Conservation (phyloP, 768 basidiomycete species). For the Crepidotus variabilis region DNA sequence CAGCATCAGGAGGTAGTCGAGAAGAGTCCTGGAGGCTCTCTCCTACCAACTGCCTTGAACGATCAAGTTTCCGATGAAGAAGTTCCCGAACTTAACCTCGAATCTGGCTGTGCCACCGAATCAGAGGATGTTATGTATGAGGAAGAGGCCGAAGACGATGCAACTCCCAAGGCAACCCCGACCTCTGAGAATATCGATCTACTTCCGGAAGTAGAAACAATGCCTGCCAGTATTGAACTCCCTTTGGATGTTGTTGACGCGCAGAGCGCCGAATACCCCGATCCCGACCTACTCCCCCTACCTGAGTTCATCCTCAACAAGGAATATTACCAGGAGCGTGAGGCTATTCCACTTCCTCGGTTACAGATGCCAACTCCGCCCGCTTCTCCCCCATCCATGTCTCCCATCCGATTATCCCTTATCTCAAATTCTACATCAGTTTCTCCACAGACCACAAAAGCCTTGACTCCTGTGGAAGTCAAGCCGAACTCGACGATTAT, state of each 20-base stretch:
- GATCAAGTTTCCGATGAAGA: not conserved
- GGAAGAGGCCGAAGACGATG: constrained; percentile 12
- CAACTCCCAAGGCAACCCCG: constrained; percentile 11
- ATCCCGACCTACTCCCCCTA: constrained; percentile 42
- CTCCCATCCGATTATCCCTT: not conserved
- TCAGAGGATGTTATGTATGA: not conserved
- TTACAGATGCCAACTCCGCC: constrained; percentile 41
- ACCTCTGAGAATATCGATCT: constrained; percentile 3
- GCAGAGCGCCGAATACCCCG: constrained; percentile 19
- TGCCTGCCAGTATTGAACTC: not conserved
- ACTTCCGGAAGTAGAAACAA: not conserved
- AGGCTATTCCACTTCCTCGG: not conserved
- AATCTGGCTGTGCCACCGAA: not conserved
- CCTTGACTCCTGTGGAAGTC: not conserved
- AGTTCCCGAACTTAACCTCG: not conserved
- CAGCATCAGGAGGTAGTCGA: constrained; percentile 9
- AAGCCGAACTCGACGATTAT: not conserved
- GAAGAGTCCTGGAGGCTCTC: constrained; percentile 10
- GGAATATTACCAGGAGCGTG: constrained; percentile 5
- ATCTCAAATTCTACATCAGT: constrained; percentile 3
- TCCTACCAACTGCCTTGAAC: constrained; percentile 9
- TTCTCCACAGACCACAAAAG: not conserved
- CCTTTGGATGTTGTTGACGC: not conserved
- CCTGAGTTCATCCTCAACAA: constrained; percentile 20
- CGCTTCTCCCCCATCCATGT: constrained; percentile 33